phyloP scores from a whole-genome alignment of 257 asterid species.

The Ilex asprella region DNA sequence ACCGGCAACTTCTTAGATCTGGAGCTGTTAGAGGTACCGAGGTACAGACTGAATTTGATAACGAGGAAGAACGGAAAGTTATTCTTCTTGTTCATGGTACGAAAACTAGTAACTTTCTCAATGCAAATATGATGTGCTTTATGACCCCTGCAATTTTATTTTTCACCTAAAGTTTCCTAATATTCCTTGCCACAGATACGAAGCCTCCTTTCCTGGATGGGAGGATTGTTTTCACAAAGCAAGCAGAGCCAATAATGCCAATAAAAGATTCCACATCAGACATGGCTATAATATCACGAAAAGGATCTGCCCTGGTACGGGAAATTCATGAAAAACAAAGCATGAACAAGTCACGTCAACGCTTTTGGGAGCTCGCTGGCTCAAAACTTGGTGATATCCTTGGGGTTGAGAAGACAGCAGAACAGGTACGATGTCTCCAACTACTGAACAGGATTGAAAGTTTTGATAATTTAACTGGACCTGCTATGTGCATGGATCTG shows the following conservation, averaged over 20 bases:
- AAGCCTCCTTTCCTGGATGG: conserved; percentile 99
- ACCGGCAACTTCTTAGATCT: conserved; percentile 89
- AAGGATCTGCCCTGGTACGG: conserved; percentile 82
- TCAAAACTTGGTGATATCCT: conserved; percentile 90
- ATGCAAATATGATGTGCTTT: not conserved
- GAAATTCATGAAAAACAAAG: conserved; percentile 96
- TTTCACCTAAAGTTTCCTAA: conserved; percentile 17
- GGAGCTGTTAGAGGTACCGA: conserved; percentile 98
- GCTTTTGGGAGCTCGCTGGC: conserved; percentile 99
- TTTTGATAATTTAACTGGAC: conserved; percentile 11
- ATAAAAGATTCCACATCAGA: conserved; percentile 96
- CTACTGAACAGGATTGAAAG: not conserved
- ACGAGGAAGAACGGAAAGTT: conserved; percentile 89
- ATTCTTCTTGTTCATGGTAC: conserved; percentile 96
- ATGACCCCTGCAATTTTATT: not conserved
- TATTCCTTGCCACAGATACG: conserved; percentile 52
- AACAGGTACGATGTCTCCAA: conserved; percentile 47
- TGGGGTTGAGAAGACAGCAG: conserved; percentile 93
- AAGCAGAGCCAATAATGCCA: conserved; percentile 95
- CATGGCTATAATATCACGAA: conserved; percentile 96
- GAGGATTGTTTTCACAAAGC: conserved; percentile 86
- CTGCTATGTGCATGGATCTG: not conserved
- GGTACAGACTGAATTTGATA: conserved; percentile 90
- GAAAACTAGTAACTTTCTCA: conserved; percentile 5
- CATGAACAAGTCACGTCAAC: conserved; percentile 84